Base-by-base conservation (phyloP, 2,329 filamentous ascomycete genomes). In the Rhinocladiella mackenziei region DNA sequence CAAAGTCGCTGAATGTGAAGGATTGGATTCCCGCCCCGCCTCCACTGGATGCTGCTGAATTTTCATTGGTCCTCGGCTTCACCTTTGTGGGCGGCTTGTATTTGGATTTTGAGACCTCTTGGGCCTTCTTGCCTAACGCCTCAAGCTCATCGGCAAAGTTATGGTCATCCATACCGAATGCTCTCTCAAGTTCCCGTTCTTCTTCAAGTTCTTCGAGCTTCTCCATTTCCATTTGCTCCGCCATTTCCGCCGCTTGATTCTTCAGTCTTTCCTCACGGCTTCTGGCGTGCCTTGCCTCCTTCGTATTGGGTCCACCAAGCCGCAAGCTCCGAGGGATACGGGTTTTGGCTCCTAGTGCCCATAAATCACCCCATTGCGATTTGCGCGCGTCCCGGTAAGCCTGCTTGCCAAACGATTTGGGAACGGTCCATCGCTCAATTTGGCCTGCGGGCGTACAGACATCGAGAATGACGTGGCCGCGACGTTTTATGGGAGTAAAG, bases 371-470 rank as follows among this genome's bases (percentile, higher is more conserved):
- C 92, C 91, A 97, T 40, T 70, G 71, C 0, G 84, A 78, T 68
- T 98, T 98, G 50, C 92, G 81, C 25, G 92, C 92, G 62, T 97
- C 92, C 57, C 86, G 87, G 68, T 91, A 97, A 1, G 89, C 89
- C 58, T 84, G 80, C 57, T 78, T 82, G 63, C 83, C 83, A 66
- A 83, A 92, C 48, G 82, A 88, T 56, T 81, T 81, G 1, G 91
- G 86, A 0, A 98, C 83, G 0, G 84, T 92, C 92, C 92, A 98
- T 43, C 92, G 86, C 71, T 98, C 91, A 23, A 96, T 81, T 30
- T 77, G 81, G 22, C 86, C 92, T 1, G 79, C 75, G 0, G 91
- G 84, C 0, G 92, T 97, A 72, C 92, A 98, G 2, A 97, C 63
- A 61, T 98, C 92, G 19, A 98, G 71, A 11, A 84, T 87, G 31